These are phyloP conservation scores for Pyrenochaeta sp. DNA, from an alignment of 2,329 filamentous ascomycete genomes.

Conservation along the genomic window DNA sequence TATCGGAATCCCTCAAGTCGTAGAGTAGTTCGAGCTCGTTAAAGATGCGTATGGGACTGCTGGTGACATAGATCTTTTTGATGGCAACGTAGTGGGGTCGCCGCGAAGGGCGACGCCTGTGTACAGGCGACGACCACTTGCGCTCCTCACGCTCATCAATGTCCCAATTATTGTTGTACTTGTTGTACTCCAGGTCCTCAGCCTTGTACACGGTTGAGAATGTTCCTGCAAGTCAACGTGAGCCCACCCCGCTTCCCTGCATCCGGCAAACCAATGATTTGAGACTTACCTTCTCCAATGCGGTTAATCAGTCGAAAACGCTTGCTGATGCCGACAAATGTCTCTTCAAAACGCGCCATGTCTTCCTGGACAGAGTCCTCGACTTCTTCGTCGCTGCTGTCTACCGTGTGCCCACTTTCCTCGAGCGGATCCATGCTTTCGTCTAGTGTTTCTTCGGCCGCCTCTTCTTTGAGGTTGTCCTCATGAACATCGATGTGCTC, in stretches of 20 bases:
- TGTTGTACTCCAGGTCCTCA: constrained; percentile 86
- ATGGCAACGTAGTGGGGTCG: constrained; percentile 85
- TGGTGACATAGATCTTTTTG: constrained; percentile 99
- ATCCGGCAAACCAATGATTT: constrained; percentile 32
- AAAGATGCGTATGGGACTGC: constrained; percentile 88
- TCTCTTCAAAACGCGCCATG: constrained; percentile 83
- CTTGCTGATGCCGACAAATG: constrained; percentile 83
- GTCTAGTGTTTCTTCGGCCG: constrained; percentile 53
- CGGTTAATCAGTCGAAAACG: constrained; percentile 92
- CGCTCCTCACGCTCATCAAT: constrained; percentile 68
- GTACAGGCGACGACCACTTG: constrained; percentile 75
- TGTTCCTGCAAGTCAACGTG: constrained; percentile 69
- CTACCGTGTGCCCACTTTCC: constrained; percentile 59
- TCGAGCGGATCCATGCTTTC: constrained; percentile 60
- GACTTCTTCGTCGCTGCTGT: constrained; percentile 63
- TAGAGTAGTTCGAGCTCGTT: constrained; percentile 96
- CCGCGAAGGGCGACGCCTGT: constrained; percentile 60
- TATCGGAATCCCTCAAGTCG: constrained; percentile 81
- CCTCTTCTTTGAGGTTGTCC: constrained; percentile 46
- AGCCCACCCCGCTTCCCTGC: constrained; percentile 37
- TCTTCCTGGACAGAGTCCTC: constrained; percentile 79
- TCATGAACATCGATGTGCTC: constrained; percentile 39
- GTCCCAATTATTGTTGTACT: constrained; percentile 89
- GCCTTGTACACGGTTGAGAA: constrained; percentile 99
- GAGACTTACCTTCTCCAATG: constrained; percentile 84